Evolutionary conservation across 2,329 filamentous ascomycete species (phyloP).

Genomic region (Juglanconis juglandina): DNA sequence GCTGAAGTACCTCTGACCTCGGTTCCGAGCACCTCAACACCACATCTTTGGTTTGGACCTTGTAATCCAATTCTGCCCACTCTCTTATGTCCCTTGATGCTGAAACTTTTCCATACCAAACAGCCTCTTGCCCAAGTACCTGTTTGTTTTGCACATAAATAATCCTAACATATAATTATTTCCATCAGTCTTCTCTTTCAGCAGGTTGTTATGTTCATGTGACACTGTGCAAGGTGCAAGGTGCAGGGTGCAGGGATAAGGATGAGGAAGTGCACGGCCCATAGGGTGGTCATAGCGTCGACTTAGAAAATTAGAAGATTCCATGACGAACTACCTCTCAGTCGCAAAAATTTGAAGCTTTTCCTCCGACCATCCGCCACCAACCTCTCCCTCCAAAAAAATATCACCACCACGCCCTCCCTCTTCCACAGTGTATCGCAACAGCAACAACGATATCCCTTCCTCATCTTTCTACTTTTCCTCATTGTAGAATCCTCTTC

Average conservation of each 20-base stretch:
- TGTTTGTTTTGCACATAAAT: no score
- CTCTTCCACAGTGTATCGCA: constrained; percentile 15
- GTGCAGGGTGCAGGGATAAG: neutral
- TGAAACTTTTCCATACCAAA: no score
- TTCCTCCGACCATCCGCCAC: neutral
- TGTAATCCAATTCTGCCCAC: no score
- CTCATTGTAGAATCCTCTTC: constrained; percentile 30
- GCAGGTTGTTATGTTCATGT: no score
- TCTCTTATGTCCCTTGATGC: no score
- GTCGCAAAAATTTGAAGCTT: neutral
- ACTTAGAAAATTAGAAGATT: neutral
- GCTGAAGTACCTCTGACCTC: no score
- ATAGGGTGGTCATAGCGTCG: neutral
- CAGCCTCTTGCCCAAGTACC: no score
- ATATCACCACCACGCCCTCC: constrained; percentile 24
- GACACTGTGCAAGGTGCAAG: neutral
- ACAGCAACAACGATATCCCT: constrained; percentile 19
- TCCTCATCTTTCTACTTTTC: constrained; percentile 30
- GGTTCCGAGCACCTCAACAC: no score
- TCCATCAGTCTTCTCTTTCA: no score
- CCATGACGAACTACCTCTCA: neutral
- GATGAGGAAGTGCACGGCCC: neutral
- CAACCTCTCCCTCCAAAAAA: neutral
- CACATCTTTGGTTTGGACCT: no score
- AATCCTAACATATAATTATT: no score